Evolutionary conservation across 768 basidiomycete species (phyloP), one percentile per base, ranked within the genome.

Genomic region (Leucosporidium creatinivorum): DNA sequence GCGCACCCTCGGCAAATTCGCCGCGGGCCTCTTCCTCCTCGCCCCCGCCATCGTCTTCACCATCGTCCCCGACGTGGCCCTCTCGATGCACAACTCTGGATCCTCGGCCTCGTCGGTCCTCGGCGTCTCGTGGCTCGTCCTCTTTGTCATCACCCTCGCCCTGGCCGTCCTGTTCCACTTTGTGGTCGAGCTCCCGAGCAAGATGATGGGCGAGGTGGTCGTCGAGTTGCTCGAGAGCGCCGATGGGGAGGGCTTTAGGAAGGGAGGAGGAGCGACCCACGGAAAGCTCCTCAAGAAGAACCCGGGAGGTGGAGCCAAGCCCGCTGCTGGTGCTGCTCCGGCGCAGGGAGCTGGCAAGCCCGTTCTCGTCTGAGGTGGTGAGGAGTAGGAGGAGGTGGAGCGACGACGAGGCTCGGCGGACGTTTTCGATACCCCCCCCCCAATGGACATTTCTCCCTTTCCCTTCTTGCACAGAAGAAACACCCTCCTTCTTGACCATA

Each of bases 151-250:
- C 67, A 67, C 62, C 55, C 50, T 74, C 54, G 73, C 67, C 30
- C 64, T 73, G 47, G 61, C 74, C 39, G 65, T 77, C 67, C 69
- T 68, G 48, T 77, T 77, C 73, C 73, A 77, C 73, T 75, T 77
- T 48, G 17, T 73, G 48, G 74, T 77, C 69, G 75, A 76, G 67
- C 66, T 76, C 51, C 75, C 75, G 49, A 67, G 64, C 65, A 76
- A 75, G 72, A 61, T 74, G 63, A 62, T 73, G 2, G 75, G 75
- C n/a, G 74, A 76, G 64, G 68, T 73, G 54, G n/a, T 75, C n/a
- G 65, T 48, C 61, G 72, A 76, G 57, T 51, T 69, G 31, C 25
- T 74, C 30, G 69, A 70, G 62, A 70, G 58, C 36, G 21, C 50
- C 39, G 39, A 44, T 44, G 39, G 39, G 8, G 39, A 44, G 39